Base-by-base conservation (phyloP, 148 eudicot genomes). In the Arbutus unedo region DNA sequence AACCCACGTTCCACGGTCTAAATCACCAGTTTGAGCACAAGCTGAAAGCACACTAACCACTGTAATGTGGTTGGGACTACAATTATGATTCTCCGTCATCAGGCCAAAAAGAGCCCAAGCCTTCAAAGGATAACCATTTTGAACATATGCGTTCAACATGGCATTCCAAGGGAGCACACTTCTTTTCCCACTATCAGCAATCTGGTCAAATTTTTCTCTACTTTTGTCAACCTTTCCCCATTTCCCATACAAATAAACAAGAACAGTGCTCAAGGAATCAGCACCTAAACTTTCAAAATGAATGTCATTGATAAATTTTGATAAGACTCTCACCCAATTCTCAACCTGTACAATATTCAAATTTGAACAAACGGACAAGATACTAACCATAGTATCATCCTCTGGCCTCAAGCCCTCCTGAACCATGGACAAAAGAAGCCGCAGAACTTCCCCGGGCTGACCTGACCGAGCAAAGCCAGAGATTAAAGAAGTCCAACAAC, bases 31-130 rank as follows among this genome's bases (percentile, higher is more conserved):
- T 86, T 91, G 92, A 80, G 98, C 90, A 85, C 98, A 94, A 79
- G 95, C 97, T 16, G 95, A 93, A 79, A 94, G 97, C 79, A 90
- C 89, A 74, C 89, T 87, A 48, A 94, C 98, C 97, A 93, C 91
- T 2, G 98, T 93, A 54, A 94, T 92, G 81, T 94, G 98, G 85
- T 94, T 94, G 21, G 96, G 97, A 45, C 71, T 77, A 66, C 88
- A 80, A 82, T 74, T 23, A 54, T 68, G 78, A 83, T 82, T 10
- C 31, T 87, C 87, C 70, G 86, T 87, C 95, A 94, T 92, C 79
- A 76, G 74, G 80, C 81, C 82, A 76, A 91, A 93, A 79, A 92
- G 81, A 44, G 79, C 66, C 82, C 93, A 72, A 60, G 93, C 97
- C 86, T 91, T 95, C 73, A 83, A 51, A 16, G 93, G 88, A 81